These are phyloP conservation scores for Lodderomyces metapsilosis DNA, from an alignment of 1,139 yeast genomes.

Conservation along the genomic window DNA sequence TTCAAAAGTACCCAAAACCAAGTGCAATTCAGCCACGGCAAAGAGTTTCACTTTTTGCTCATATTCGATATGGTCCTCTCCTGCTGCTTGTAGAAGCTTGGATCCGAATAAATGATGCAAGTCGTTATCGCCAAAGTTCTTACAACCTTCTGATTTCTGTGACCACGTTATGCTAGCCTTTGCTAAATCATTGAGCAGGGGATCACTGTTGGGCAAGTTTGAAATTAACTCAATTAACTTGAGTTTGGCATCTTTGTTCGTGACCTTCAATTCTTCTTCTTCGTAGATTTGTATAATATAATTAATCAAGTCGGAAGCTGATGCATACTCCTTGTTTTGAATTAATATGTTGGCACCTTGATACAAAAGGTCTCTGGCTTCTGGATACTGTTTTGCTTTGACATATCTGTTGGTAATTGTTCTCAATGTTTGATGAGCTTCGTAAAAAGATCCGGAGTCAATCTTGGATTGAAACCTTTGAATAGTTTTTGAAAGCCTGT, in stretches of 20 bases:
- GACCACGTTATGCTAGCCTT: conserved; percentile 70
- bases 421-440: conserved; percentile 91
- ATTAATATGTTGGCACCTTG: conserved; percentile 69
- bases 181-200: conserved; percentile 48
- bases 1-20: conserved; percentile 66
- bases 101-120: conserved; percentile 74
- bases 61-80: conserved; percentile 19
- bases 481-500: conserved; percentile 57
- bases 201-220: conserved; percentile 61
- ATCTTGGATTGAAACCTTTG: conserved; percentile 69
- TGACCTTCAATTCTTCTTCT: conserved; percentile 41
- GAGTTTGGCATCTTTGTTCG: conserved; percentile 38
- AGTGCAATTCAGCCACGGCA: conserved; percentile 51
- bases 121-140: conserved; percentile 69
- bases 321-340: conserved; percentile 70
- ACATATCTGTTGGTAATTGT: conserved; percentile 85
- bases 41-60: conserved; percentile 33
- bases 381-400: conserved; percentile 60
- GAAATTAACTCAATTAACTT: conserved; percentile 33
- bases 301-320: conserved; percentile 74
- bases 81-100: conserved; percentile 40
- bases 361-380: conserved; percentile 71
- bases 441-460: conserved; percentile 76
- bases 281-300: conserved; percentile 71
- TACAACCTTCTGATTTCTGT: conserved; percentile 34